A percentile compares a stretch with the other conserved stretches of the same genome.
phyloP scores from a whole-genome alignment of 1,139 yeast species.

The Zygotorulaspora mrakii region DNA sequence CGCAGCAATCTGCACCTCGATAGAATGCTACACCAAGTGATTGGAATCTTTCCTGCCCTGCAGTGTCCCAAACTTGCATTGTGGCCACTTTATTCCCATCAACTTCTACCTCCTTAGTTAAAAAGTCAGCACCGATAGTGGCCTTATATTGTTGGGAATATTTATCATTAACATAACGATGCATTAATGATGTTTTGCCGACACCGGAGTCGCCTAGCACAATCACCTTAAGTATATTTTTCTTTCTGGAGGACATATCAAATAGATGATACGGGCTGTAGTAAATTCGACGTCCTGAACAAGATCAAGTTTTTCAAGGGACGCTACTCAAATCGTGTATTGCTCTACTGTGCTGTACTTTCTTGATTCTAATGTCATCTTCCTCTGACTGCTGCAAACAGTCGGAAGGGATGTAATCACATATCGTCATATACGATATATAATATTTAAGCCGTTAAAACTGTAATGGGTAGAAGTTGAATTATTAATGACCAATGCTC shows the following conservation, averaged over 20 bases:
- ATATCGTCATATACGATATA: neutral
- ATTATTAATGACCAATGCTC: neutral
- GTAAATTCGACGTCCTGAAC: no score
- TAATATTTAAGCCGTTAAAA: no score
- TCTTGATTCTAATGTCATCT: no score
- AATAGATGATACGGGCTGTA: no score
- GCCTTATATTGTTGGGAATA: conserved; percentile 96
- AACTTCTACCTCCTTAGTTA: conserved; percentile 81
- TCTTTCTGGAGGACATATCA: conserved; percentile 74
- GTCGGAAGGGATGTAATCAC: conserved; percentile 1
- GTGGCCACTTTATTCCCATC: conserved; percentile 74
- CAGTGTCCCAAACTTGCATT: conserved; percentile 97
- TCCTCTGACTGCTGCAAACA: neutral
- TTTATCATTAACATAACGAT: conserved; percentile 92
- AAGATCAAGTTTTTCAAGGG: no score
- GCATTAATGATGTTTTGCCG: conserved; percentile 94
- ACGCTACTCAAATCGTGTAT: no score
- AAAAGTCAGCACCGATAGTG: conserved; percentile 95
- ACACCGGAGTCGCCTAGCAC: conserved; percentile 97
- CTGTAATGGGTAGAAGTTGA: neutral
- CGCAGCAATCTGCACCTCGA: conserved; percentile 98
- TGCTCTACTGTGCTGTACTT: no score
- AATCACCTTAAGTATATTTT: conserved; percentile 87
- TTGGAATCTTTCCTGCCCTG: conserved; percentile 97
- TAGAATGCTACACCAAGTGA: conserved; percentile 95